Evolutionary conservation across 2,329 filamentous ascomycete genomes (phyloP).

Genomic region (Neonectria magnoliae): DNA sequence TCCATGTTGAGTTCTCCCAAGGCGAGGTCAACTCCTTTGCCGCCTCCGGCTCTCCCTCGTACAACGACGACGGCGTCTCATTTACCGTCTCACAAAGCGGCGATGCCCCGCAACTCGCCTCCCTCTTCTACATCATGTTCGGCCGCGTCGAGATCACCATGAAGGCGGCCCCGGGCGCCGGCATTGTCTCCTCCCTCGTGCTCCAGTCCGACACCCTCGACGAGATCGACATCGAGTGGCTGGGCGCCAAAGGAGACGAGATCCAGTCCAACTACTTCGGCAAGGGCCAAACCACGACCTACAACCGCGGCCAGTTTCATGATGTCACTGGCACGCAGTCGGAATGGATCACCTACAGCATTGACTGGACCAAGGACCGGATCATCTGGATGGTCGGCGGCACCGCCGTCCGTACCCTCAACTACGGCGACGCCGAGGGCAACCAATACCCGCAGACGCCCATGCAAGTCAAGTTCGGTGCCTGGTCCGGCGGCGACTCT

Average conservation of each 20-base stretch:
- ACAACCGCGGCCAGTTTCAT: slow-evolving; percentile 88
- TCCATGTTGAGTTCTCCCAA: slow-evolving; percentile 83
- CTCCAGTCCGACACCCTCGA: slow-evolving; percentile 91
- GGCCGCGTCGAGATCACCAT: slow-evolving; percentile 87
- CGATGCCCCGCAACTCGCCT: slow-evolving; percentile 86
- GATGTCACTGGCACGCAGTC: slow-evolving; percentile 73
- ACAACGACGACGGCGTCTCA: slow-evolving; percentile 78
- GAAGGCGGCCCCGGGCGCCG: slow-evolving; percentile 86
- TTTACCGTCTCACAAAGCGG: slow-evolving; percentile 84
- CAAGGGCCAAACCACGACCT: slow-evolving; percentile 86
- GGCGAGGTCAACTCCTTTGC: slow-evolving; percentile 83
- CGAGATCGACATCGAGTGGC: slow-evolving; percentile 98
- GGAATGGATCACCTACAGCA: slow-evolving; percentile 83
- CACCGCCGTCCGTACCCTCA: slow-evolving; percentile 79
- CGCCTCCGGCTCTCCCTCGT: slow-evolving; percentile 74
- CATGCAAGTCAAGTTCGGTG: slow-evolving; percentile 92
- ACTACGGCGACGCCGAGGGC: slow-evolving; percentile 71
- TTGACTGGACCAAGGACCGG: slow-evolving; percentile 90
- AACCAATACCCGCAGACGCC: slow-evolving; percentile 93
- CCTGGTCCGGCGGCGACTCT: slow-evolving; percentile 91
- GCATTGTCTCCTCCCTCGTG: slow-evolving; percentile 93
- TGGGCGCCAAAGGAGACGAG: slow-evolving; percentile 78
- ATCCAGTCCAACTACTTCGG: slow-evolving; percentile 99
- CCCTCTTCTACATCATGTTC: slow-evolving; percentile 99
- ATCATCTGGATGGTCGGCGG: slow-evolving; percentile 90